Conservation (phyloP, 2,329 filamentous ascomycete species). For the Madurella fahalii region DNA sequence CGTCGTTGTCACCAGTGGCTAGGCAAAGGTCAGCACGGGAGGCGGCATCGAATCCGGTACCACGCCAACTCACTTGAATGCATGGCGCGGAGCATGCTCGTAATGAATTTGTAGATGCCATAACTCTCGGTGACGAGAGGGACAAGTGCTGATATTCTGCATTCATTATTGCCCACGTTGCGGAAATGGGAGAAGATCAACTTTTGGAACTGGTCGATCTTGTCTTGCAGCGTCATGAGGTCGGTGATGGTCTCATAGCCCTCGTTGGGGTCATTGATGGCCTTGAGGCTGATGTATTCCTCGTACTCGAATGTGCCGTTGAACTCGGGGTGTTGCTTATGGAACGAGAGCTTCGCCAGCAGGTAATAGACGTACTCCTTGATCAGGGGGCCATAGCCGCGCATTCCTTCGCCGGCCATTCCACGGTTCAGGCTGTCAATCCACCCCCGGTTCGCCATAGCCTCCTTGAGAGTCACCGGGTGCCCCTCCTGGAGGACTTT, state of each 20-base stretch:
- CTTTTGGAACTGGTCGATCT: conserved; percentile 98
- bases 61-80: conserved; percentile 67
- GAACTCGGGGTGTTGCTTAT: conserved; percentile 94
- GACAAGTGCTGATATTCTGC: conserved; percentile 88
- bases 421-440: conserved; percentile 88
- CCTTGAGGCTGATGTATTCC: conserved; percentile 96
- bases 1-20: conserved; percentile 91
- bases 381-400: conserved; percentile 88
- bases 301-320: conserved; percentile 99
- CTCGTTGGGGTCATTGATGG: conserved; percentile 97
- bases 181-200: conserved; percentile 97
- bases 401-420: conserved; percentile 74
- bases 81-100: conserved; percentile 98
- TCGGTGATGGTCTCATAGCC: conserved; percentile 96
- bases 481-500: conserved; percentile 98
- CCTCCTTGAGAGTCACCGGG: conserved; percentile 80
- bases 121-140: conserved; percentile 96
- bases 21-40: conserved; percentile 4
- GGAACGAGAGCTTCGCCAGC: conserved; percentile 91
- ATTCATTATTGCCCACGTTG: conserved; percentile 88
- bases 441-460: conserved; percentile 83
- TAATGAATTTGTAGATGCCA: conserved; percentile 99
- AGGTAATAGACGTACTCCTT: conserved; percentile 96
- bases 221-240: conserved; percentile 93
- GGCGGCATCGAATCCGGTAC: background rate